Percentiles rank a stretch among this genome's conserved stretches.
Evolutionary conservation across 2,329 filamentous ascomycete genomes (phyloP).

Genomic region (Drechslerella coelobrocha): DNA sequence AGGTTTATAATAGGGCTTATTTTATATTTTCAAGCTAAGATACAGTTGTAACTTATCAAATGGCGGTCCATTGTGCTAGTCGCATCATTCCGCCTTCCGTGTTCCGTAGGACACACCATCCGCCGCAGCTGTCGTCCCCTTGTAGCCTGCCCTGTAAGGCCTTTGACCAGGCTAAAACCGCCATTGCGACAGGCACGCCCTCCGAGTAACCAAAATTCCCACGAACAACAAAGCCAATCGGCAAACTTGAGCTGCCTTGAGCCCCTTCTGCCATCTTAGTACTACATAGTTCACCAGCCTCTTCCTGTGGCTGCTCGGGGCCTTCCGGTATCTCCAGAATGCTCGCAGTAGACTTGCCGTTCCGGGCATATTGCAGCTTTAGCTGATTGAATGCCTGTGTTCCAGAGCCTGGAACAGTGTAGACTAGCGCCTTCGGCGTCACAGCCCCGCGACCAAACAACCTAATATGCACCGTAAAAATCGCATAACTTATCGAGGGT

Average conservation of each 20-base stretch:
- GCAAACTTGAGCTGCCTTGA: not conserved
- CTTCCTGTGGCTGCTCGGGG: not conserved
- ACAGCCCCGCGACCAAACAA: conserved; percentile 27
- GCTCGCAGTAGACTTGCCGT: conserved; percentile 1
- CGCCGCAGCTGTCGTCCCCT: not conserved
- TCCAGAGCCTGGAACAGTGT: conserved; percentile 6
- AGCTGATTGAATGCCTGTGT: not conserved
- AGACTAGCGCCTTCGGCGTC: conserved; percentile 2
- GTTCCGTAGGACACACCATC: conserved; percentile 33
- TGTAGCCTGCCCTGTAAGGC: not conserved
- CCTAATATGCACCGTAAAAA: conserved; percentile 20
- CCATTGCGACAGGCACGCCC: conserved; percentile 19
- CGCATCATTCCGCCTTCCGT: conserved; percentile 3
- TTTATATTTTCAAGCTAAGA: not conserved
- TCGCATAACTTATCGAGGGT: conserved; percentile 7
- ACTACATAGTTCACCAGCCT: not conserved
- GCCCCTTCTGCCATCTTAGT: not conserved
- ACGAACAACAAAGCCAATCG: conserved; percentile 32
- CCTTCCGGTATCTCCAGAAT: conserved; percentile 12
- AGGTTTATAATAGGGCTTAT: not conserved
- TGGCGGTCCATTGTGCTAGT: conserved; percentile 25
- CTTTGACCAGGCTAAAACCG: conserved; percentile 29
- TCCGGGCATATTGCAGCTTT: conserved; percentile 5
- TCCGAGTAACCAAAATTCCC: conserved; percentile 30
- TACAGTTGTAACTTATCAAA: not conserved